A percentile compares a stretch with the other conserved stretches of the same genome.
Conservation (phyloP, 371 early-diverging fungal species). For the Rhizomucor pusillus region DNA sequence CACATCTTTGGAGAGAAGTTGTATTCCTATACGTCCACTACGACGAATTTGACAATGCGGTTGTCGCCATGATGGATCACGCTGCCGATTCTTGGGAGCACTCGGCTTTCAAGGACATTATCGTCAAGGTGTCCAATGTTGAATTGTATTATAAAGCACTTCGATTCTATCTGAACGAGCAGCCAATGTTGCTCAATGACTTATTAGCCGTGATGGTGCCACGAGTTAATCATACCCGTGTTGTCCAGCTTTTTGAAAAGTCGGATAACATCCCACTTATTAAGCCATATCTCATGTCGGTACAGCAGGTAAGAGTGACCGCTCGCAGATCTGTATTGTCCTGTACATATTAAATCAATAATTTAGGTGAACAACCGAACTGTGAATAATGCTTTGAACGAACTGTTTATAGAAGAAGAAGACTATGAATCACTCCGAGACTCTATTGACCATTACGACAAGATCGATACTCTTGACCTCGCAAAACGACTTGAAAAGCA, state of each 20-base stretch:
- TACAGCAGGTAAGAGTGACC: conserved; percentile 62
- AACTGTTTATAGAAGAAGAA: conserved; percentile 95
- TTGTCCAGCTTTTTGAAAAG: conserved; percentile 93
- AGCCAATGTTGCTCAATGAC: conserved; percentile 91
- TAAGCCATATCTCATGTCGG: conserved; percentile 89
- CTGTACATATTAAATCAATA: not conserved
- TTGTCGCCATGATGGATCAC: conserved; percentile 91
- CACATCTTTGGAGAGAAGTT: conserved; percentile 95
- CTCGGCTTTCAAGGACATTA: conserved; percentile 89
- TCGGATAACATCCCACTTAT: conserved; percentile 95
- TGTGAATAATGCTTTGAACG: conserved; percentile 93
- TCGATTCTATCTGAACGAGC: conserved; percentile 93
- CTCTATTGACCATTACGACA: conserved; percentile 88
- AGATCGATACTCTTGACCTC: conserved; percentile 89
- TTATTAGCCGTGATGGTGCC: conserved; percentile 84
- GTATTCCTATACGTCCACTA: conserved; percentile 97
- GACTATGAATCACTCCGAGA: conserved; percentile 89
- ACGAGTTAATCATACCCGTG: conserved; percentile 93
- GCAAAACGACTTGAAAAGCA: conserved; percentile 93
- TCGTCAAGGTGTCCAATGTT: conserved; percentile 93
- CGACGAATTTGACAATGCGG: conserved; percentile 97
- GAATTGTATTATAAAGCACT: conserved; percentile 97
- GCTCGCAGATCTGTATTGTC: not conserved
- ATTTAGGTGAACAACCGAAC: conserved; percentile 77
- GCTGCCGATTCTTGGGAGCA: conserved; percentile 95